Evolutionary conservation across 2,329 filamentous ascomycete species (phyloP).

Genomic region (Cercospora brassicicola): DNA sequence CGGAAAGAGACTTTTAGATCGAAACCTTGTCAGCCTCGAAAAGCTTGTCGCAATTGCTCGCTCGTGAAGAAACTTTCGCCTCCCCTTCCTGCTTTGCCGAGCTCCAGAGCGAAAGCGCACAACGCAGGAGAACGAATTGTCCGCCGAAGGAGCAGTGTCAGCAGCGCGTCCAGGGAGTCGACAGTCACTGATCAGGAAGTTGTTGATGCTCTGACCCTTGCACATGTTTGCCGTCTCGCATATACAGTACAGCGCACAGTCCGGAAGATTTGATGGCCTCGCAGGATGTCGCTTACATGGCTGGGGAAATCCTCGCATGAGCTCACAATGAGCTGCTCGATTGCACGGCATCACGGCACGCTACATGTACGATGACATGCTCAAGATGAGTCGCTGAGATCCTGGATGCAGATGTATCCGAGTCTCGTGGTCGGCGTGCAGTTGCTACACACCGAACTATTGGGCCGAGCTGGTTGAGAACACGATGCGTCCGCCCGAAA

Average conservation of each 20-base stretch:
- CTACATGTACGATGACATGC: conserved; percentile 1
- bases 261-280: background rate
- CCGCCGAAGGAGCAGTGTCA: background rate
- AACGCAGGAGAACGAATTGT: conserved; percentile 7
- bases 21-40: conserved; percentile 2
- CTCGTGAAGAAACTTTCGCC: background rate
- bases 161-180: background rate
- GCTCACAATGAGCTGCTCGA: background rate
- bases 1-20: conserved; percentile 3
- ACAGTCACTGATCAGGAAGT: background rate
- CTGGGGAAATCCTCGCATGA: background rate
- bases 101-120: background rate
- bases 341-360: background rate
- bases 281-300: background rate
- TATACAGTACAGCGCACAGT: background rate
- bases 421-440: background rate
- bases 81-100: conserved; percentile 2
- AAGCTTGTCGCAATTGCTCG: conserved; percentile 14
- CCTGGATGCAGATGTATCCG: background rate
- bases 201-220: background rate
- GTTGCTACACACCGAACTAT: background rate
- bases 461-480: conserved; percentile 1
- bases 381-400: background rate
- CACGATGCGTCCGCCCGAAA: background rate
- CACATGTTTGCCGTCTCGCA: background rate